Evolutionary conservation across 139 green algal species (phyloP).

Genomic region (Picochlorum sp.): DNA sequence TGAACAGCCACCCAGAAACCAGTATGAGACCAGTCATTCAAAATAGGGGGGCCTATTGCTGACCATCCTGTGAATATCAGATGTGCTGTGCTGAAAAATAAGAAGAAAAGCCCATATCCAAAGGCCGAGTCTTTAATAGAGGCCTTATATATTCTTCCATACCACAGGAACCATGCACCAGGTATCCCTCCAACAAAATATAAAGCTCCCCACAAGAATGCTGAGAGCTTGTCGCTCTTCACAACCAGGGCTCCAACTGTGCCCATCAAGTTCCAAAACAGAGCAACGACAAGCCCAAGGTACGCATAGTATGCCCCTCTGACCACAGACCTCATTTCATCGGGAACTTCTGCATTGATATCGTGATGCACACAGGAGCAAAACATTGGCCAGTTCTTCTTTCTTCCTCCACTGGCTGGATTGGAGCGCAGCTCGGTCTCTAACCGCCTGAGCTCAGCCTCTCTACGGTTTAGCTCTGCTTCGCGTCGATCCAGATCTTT

Average conservation of each 20-base stretch:
- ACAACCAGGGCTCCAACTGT: slow-evolving; percentile 14
- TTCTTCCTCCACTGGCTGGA: slow-evolving; percentile 9
- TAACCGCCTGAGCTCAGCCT: slow-evolving; percentile 28
- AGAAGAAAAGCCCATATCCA: slow-evolving; percentile 30
- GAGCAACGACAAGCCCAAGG: slow-evolving; percentile 29
- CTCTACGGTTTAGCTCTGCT: slow-evolving; percentile 18
- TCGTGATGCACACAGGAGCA: slow-evolving; percentile 42
- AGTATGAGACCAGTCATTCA: slow-evolving; percentile 18
- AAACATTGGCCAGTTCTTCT: slow-evolving; percentile 51
- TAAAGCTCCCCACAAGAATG: slow-evolving; percentile 28
- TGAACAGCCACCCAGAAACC: slow-evolving; percentile 28
- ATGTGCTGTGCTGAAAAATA: slow-evolving; percentile 28
- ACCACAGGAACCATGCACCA: slow-evolving; percentile 36
- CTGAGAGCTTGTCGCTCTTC: slow-evolving; percentile 7
- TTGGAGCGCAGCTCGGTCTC: slow-evolving; percentile 20
- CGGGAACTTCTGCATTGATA: slow-evolving; percentile 38
- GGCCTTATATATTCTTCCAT: slow-evolving; percentile 41
- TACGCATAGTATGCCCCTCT: slow-evolving; percentile 30
- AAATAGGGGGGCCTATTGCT: slow-evolving; percentile 28
- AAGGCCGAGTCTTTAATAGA: slow-evolving; percentile 43
- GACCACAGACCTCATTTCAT: slow-evolving; percentile 20
- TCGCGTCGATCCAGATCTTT: slow-evolving; percentile 32
- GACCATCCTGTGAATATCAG: slow-evolving; percentile 39
- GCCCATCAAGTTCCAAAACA: slow-evolving; percentile 37
- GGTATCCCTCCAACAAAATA: slow-evolving; percentile 35